phyloP scores from a whole-genome alignment of 2,329 filamentous ascomycete genomes.

The Corniculantispora saksenae region DNA sequence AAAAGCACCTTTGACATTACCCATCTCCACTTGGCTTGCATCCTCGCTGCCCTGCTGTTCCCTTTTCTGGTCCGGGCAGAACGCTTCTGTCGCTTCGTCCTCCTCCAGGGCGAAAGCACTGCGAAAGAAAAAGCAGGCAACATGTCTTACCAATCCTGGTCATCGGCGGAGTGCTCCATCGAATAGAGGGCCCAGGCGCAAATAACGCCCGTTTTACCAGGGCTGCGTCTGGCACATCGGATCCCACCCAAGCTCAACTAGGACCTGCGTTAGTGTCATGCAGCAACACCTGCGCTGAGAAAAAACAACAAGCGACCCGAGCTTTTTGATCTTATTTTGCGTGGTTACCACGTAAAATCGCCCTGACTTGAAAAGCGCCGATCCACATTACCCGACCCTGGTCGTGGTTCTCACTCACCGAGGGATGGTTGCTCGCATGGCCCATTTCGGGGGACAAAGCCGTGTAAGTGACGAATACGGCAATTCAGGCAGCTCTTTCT shows the following conservation, averaged over 20 bases:
- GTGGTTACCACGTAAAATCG: background rate
- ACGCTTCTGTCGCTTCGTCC: background rate
- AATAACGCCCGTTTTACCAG: conserved; percentile 1
- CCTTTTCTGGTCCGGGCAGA: too few relatives aligned
- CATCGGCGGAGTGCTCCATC: conserved; percentile 1
- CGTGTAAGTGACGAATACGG: conserved; percentile 5
- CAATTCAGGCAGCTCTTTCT: too few relatives aligned
- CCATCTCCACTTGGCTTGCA: conserved; percentile 9
- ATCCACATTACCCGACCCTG: background rate
- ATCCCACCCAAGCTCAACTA: conserved; percentile 3
- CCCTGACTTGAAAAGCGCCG: background rate
- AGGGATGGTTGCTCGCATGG: background rate
- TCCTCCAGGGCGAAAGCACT: background rate
- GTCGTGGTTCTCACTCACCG: background rate
- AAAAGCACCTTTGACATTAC: conserved; percentile 3
- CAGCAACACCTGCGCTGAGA: background rate
- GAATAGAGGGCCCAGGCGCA: conserved; percentile 5
- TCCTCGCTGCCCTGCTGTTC: background rate
- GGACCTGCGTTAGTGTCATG: conserved; percentile 19
- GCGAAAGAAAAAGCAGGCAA: background rate
- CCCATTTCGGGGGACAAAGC: background rate
- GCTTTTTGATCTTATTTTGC: background rate
- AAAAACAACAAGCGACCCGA: background rate
- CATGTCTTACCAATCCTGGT: conserved; percentile 12
- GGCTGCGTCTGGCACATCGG: conserved; percentile 12